These are phyloP conservation scores for Physcomitrellopsis africana DNA, from an alignment of 225 moss, liverwort and hornwort species.

Conservation along the genomic window DNA sequence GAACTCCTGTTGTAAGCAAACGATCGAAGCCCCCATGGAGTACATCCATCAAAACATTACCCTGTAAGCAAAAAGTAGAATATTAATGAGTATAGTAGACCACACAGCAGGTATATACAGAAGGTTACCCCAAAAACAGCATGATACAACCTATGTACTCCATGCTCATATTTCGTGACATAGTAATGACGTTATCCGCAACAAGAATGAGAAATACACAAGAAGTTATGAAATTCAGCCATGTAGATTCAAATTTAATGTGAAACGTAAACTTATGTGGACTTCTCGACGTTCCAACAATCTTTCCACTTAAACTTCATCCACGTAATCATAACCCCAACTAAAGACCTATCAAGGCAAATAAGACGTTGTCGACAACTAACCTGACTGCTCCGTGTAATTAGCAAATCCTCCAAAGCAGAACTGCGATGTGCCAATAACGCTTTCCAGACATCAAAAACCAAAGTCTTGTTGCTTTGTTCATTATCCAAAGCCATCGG, in stretches of 20 bases:
- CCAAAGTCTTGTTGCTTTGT: slow-evolving; percentile 54
- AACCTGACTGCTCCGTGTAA: slow-evolving; percentile 63
- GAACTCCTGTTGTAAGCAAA: slow-evolving; percentile 54
- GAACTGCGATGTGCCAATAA: slow-evolving; percentile 58
- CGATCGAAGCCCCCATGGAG: slow-evolving; percentile 82
- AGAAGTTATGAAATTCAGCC: too few species aligned
- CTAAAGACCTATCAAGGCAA: too few species aligned
- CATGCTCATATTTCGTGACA: background rate
- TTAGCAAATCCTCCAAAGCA: slow-evolving; percentile 73
- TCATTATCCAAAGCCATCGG: slow-evolving; percentile 66
- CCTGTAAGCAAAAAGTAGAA: slow-evolving; percentile 31
- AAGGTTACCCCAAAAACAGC: slow-evolving; percentile 5
- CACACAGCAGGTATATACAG: background rate
- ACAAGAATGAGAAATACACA: background rate
- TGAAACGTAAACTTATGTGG: background rate
- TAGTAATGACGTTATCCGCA: background rate
- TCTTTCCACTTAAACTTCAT: too few species aligned
- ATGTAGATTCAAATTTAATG: too few species aligned
- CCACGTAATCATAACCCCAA: too few species aligned
- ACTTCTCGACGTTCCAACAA: background rate
- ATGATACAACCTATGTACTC: background rate
- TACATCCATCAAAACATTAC: slow-evolving; percentile 66
- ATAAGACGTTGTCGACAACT: background rate
- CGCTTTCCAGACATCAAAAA: slow-evolving; percentile 78
- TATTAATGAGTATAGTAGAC: slow-evolving; percentile 10